Conservation (phyloP, 1,284 basidiomycete genomes). For the Psilocybe mexicana region DNA sequence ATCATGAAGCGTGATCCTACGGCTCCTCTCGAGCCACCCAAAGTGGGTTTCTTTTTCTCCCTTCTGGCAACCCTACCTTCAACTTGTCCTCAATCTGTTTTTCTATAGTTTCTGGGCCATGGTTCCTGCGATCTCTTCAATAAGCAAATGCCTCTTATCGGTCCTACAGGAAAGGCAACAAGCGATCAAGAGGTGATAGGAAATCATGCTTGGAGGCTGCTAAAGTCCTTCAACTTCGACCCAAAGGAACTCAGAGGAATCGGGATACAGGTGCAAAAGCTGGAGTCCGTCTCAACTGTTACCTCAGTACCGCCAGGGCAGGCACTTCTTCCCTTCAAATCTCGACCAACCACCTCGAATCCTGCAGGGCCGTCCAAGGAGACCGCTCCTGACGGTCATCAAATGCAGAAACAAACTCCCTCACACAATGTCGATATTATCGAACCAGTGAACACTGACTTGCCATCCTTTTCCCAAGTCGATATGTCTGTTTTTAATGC, state of each 20-base stretch:
- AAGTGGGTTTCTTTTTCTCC: slow-evolving; percentile 47
- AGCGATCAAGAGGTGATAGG: slow-evolving; percentile 74
- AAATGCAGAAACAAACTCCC: slow-evolving; percentile 7
- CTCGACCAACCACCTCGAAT: slow-evolving; percentile 15
- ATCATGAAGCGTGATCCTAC: slow-evolving; percentile 86
- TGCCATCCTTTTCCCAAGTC: slow-evolving; percentile 75
- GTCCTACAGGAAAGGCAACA: slow-evolving; percentile 65
- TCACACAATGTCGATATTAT: slow-evolving; percentile 6
- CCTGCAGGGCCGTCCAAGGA: slow-evolving; percentile 18
- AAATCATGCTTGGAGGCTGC: slow-evolving; percentile 76
- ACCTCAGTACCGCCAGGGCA: slow-evolving; percentile 45
- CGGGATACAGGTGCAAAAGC: slow-evolving; percentile 90
- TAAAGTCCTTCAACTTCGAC: slow-evolving; percentile 75
- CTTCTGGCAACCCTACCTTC: no score
- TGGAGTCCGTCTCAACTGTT: slow-evolving; percentile 51
- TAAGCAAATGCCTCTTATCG: slow-evolving; percentile 66
- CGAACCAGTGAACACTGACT: slow-evolving; percentile 31
- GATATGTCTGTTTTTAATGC: slow-evolving; percentile 73
- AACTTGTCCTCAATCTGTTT: not conserved
- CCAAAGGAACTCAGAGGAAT: slow-evolving; percentile 90
- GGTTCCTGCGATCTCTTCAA: slow-evolving; percentile 85
- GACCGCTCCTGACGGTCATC: not conserved
- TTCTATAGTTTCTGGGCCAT: slow-evolving; percentile 84
- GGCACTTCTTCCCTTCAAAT: slow-evolving; percentile 52
- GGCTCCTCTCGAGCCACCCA: slow-evolving; percentile 91